Percentiles rank a stretch among this genome's conserved stretches.
Evolutionary conservation across 163 green algal genomes (phyloP).

Genomic region (Coccomyxa subellipsoidea): DNA sequence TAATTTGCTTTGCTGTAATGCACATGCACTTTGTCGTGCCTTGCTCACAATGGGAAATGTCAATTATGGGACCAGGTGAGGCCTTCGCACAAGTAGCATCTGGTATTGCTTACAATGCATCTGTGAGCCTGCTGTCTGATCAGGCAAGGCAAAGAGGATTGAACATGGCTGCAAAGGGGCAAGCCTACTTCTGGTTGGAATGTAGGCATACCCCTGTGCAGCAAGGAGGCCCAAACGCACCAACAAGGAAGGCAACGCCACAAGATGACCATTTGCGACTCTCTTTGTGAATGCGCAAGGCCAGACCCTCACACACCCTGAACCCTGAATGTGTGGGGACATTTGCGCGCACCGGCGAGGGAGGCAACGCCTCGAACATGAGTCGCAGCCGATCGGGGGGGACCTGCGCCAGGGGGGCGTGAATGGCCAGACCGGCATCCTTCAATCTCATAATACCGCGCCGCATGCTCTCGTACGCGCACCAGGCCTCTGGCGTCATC

Average conservation of each 20-base stretch:
- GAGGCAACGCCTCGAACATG: slow-evolving; percentile 38
- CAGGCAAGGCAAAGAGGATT: background rate
- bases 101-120: too few relatives aligned
- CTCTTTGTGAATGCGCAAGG: background rate
- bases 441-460: slow-evolving; percentile 24
- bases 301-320: background rate
- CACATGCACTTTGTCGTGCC: too few relatives aligned
- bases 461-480: slow-evolving; percentile 43
- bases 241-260: background rate
- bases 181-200: too few relatives aligned
- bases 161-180: background rate
- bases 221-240: too few relatives aligned
- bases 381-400: slow-evolving; percentile 34
- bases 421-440: slow-evolving; percentile 28
- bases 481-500: slow-evolving; percentile 52
- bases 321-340: too few relatives aligned
- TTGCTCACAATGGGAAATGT: too few relatives aligned
- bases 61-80: too few relatives aligned
- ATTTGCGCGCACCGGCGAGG: slow-evolving; percentile 13
- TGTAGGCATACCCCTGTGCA: too few relatives aligned
- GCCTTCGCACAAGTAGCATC: too few relatives aligned
- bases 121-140: too few relatives aligned
- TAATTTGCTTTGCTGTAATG: too few relatives aligned
- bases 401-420: slow-evolving; percentile 26
- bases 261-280: background rate